Percentiles rank a stretch among this genome's conserved stretches.
Conservation (phyloP, 2,329 filamentous ascomycete species). For the Diplodia mutila region DNA sequence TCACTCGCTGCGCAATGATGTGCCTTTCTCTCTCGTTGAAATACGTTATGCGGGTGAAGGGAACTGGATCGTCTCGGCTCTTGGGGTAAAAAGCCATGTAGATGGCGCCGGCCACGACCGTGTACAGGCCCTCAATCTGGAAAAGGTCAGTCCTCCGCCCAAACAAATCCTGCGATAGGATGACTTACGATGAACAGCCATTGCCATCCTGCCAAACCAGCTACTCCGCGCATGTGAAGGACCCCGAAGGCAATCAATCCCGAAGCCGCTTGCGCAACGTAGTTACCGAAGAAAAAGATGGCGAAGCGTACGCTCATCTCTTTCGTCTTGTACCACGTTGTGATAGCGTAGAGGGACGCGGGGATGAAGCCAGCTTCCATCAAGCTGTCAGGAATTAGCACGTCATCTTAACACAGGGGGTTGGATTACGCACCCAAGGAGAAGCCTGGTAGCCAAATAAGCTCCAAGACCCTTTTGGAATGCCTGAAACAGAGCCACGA, state of each 20-base stretch:
- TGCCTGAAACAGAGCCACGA: slow-evolving; percentile 48
- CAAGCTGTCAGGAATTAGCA: not conserved
- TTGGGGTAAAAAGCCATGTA: slow-evolving; percentile 39
- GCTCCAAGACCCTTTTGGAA: slow-evolving; percentile 45
- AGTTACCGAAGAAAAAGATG: slow-evolving; percentile 63
- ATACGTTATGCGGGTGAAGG: slow-evolving; percentile 30
- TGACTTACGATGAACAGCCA: slow-evolving; percentile 45
- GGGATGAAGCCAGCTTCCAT: slow-evolving; percentile 53
- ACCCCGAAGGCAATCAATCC: slow-evolving; percentile 64
- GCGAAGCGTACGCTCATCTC: slow-evolving; percentile 63
- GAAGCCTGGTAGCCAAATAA: slow-evolving; percentile 44
- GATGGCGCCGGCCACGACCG: slow-evolving; percentile 38
- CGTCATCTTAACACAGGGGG: not conserved
- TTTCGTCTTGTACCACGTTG: slow-evolving; percentile 62
- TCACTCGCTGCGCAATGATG: slow-evolving; percentile 35
- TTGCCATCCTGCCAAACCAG: slow-evolving; percentile 47
- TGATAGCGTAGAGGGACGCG: slow-evolving; percentile 53
- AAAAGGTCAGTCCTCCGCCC: slow-evolving; percentile 30
- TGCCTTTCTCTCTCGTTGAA: slow-evolving; percentile 37
- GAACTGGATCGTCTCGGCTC: slow-evolving; percentile 35
- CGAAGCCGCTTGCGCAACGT: slow-evolving; percentile 63
- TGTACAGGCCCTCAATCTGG: slow-evolving; percentile 37
- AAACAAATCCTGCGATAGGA: slow-evolving; percentile 29
- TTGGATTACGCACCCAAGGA: slow-evolving; percentile 39
- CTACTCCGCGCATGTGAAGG: slow-evolving; percentile 62